These are phyloP conservation scores for Cubamyces lactineus DNA, from an alignment of 768 basidiomycete species.

Conservation along the genomic window DNA sequence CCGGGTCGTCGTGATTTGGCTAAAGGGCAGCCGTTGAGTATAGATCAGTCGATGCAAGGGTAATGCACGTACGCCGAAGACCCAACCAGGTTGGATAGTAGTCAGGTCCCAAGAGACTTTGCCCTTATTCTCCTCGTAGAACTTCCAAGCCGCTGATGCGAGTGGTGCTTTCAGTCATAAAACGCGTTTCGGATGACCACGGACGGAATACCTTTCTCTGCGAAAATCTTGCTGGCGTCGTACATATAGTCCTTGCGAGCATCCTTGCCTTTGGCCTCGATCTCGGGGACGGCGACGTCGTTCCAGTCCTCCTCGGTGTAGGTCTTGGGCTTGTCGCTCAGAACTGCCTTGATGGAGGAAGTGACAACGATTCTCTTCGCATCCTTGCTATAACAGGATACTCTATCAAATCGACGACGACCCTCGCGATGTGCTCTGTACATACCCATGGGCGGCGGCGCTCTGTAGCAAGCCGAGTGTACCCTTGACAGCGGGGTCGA, in stretches of 20 bases:
- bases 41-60: neutral
- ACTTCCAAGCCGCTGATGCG: conserved; percentile 50
- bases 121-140: conserved; percentile 41
- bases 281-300: conserved; percentile 44
- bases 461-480: conserved; percentile 65
- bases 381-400: conserved; percentile 26
- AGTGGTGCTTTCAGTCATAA: neutral
- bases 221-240: conserved; percentile 56
- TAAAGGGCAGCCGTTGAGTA: neutral
- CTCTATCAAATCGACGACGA: no score
- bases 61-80: conserved; percentile 9
- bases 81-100: conserved; percentile 50
- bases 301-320: conserved; percentile 68
- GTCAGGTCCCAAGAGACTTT: conserved; percentile 38
- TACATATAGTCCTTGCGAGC: conserved; percentile 49
- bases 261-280: conserved; percentile 52
- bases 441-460: conserved; percentile 55
- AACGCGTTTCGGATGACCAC: neutral
- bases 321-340: conserved; percentile 30
- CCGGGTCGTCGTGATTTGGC: neutral
- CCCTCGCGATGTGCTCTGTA: no score
- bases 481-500: conserved; percentile 72
- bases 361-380: conserved; percentile 68
- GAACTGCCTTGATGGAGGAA: conserved; percentile 54
- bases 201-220: conserved; percentile 44